phyloP scores from a whole-genome alignment of 306 rosid species.

The Trifolium dubium region DNA sequence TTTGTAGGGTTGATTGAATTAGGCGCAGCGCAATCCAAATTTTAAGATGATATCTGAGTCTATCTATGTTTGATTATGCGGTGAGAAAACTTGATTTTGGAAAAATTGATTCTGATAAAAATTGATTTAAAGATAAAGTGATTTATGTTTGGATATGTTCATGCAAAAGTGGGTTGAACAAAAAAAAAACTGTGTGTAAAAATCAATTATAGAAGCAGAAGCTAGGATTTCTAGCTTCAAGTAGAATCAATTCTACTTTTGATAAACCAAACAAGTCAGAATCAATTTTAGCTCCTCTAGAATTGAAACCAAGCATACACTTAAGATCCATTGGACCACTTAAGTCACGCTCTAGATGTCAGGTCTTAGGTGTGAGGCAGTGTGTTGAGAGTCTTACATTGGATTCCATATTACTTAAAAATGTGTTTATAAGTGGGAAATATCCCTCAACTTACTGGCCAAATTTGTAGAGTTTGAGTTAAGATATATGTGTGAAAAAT shows the following conservation, averaged over 20 bases:
- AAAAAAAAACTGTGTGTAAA: too few relatives aligned
- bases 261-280: too few relatives aligned
- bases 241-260: too few relatives aligned
- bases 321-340: neutral
- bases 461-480: neutral
- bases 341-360: neutral
- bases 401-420: neutral
- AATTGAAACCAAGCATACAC: too few relatives aligned
- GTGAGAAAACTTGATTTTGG: too few relatives aligned
- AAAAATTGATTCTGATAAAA: too few relatives aligned
- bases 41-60: neutral
- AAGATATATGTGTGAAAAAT: slow-evolving; percentile 2
- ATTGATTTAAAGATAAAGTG: too few relatives aligned
- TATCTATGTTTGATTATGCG: neutral
- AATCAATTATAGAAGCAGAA: too few relatives aligned
- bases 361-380: neutral
- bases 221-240: too few relatives aligned
- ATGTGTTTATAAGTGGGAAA: neutral
- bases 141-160: too few relatives aligned
- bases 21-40: neutral
- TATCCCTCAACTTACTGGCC: neutral
- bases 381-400: neutral
- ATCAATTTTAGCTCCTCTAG: too few relatives aligned
- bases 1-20: neutral
- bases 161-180: too few relatives aligned